Conservation (phyloP, 2,329 filamentous ascomycete genomes). For the Ophiostoma angusticollis region DNA sequence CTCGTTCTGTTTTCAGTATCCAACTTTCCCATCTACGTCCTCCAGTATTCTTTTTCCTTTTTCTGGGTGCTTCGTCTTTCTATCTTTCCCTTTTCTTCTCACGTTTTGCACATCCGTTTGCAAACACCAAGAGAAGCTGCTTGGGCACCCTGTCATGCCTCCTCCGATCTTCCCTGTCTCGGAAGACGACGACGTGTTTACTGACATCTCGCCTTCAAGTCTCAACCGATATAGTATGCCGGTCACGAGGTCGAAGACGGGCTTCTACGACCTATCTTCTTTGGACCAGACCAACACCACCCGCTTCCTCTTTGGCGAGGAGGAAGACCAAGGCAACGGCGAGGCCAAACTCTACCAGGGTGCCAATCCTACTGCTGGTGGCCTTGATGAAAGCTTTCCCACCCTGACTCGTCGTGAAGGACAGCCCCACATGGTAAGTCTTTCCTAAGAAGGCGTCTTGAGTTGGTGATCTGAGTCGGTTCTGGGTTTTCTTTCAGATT, state of each 20-base stretch:
- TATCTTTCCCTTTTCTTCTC: neutral
- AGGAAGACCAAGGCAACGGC: constrained; percentile 53
- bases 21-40: neutral
- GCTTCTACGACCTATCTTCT: constrained; percentile 48
- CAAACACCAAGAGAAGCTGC: neutral
- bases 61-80: neutral
- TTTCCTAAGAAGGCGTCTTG: too few species aligned
- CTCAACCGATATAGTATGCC: constrained; percentile 92
- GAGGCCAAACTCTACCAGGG: constrained; percentile 58
- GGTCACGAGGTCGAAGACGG: constrained; percentile 56
- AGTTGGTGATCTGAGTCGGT: too few species aligned
- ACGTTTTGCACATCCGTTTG: neutral
- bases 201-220: constrained; percentile 29
- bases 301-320: constrained; percentile 66
- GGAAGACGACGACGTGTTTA: constrained; percentile 3
- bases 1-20: too few species aligned
- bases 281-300: constrained; percentile 77
- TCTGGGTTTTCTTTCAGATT: neutral
- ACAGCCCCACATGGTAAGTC: constrained; percentile 31
- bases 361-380: constrained; percentile 37
- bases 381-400: constrained; percentile 66
- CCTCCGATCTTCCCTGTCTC: neutral
- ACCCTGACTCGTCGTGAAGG: constrained; percentile 58
- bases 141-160: neutral
- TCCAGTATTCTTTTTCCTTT: neutral